phyloP scores from a whole-genome alignment of 306 rosid genomes.

The Quercus glauca region DNA sequence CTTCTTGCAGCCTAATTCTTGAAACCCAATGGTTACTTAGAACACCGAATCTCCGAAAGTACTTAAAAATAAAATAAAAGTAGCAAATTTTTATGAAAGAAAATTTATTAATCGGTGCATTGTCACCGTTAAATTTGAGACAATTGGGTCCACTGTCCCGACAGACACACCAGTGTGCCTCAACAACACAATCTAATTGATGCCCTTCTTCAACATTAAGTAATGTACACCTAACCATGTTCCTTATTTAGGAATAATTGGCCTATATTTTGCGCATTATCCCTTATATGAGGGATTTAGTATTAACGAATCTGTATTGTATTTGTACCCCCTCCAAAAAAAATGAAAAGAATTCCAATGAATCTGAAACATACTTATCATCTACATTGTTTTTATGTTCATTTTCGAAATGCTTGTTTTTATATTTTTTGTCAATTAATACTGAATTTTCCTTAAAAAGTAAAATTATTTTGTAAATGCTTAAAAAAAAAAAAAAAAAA shows the following conservation, averaged over 20 bases:
- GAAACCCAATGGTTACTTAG: constrained; percentile 1
- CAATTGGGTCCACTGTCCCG: constrained; percentile 10
- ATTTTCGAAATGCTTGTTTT: too few relatives aligned
- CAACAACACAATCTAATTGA: not conserved
- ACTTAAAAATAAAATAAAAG: not conserved
- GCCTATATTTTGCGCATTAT: not conserved
- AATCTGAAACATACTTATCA: too few relatives aligned
- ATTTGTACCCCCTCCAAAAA: too few relatives aligned
- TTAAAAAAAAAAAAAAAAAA: too few relatives aligned
- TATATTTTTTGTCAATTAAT: too few relatives aligned
- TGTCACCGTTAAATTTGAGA: not conserved
- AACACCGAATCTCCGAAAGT: constrained; percentile 14
- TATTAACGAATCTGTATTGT: too few relatives aligned
- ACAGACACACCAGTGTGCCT: not conserved
- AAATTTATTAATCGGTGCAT: not conserved
- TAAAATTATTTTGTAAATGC: too few relatives aligned
- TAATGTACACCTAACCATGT: not conserved
- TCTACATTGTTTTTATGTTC: too few relatives aligned
- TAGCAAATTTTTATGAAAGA: not conserved
- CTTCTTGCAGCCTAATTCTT: not conserved
- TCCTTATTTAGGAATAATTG: not conserved
- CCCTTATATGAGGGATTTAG: not conserved
- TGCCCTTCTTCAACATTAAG: not conserved
- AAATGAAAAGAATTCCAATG: too few relatives aligned
- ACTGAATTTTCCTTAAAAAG: too few relatives aligned